Evolutionary conservation across 345 rosid species (phyloP), one percentile per base, ranked within the genome.

Genomic region (Arabidopsis suecica): DNA sequence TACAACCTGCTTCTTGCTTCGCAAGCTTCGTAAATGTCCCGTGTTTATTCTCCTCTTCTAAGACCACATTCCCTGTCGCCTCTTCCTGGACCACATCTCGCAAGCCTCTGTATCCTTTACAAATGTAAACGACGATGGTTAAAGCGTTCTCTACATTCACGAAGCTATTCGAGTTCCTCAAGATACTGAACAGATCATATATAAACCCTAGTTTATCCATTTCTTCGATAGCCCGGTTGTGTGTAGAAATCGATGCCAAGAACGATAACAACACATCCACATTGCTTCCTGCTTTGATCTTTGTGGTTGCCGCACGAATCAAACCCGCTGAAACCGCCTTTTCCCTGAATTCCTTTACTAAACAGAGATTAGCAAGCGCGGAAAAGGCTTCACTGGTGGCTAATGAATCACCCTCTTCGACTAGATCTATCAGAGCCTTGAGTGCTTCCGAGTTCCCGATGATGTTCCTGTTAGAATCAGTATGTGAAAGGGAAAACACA

Each of bases 381-480:
- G 84, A 69, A 33, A 86, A 81, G 1, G 86, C 88, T 22, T 84
- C 88, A 7, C 38, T 79, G 47, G 67, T 79, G 41, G 82, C 85
- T 54, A 73, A 3, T 11, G 68, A 44, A 75, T 84, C 78, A 30
- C 86, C 90, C 28, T 82, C 86, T 34, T 69, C 70, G 33, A 89
- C 28, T 11, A 86, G 83, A 16, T 69, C 75, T 44, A 88, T 53
- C 68, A 89, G 81, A 22, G 87, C 88, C 68, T 32, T 68, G 30
- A 89, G 38, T 20, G 87, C 84, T 74, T 84, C 96, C 0, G 80
- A 75, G 70, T 82, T 71, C 50, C 87, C 96, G 13, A 84, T 86
- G 40, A 68, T 23, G 25, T 28, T 36, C 79, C 69, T 30, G 84
- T 71, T 77, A 14, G 72, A 65, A 3, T 71, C 81, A 58, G 60